Evolutionary conservation across 2,329 filamentous ascomycete genomes (phyloP).

Genomic region (Talaromyces atroroseus): DNA sequence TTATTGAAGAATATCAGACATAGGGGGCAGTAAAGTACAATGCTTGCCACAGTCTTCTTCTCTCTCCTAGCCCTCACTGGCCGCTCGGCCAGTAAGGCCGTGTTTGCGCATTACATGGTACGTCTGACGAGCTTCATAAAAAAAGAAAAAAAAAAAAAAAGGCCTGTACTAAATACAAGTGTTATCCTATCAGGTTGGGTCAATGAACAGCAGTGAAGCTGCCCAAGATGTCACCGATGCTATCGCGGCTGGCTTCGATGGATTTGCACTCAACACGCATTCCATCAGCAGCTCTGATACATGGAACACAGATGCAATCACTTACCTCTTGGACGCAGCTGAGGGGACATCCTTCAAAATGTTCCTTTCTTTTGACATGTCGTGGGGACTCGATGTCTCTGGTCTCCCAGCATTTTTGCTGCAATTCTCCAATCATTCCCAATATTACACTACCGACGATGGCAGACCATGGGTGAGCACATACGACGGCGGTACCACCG

Average conservation of each 20-base stretch:
- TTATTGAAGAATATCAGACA: not conserved
- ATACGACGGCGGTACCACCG: not conserved
- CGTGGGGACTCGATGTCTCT: constrained; percentile 1
- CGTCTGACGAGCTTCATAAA: not conserved
- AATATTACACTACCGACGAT: constrained; percentile 8
- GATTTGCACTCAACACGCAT: constrained; percentile 12
- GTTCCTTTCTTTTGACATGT: constrained; percentile 12
- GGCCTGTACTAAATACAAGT: not conserved
- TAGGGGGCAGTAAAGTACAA: not conserved
- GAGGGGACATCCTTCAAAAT: constrained; percentile 4
- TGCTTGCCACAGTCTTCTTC: not conserved
- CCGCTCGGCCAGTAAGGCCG: constrained; percentile 5
- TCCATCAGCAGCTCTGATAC: constrained; percentile 1
- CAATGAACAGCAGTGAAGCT: constrained; percentile 4
- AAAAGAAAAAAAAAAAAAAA: too few species aligned
- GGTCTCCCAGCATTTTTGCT: not conserved
- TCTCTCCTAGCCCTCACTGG: constrained; percentile 6
- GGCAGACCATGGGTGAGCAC: constrained; percentile 11
- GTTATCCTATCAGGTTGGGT: not conserved
- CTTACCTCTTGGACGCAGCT: constrained; percentile 3
- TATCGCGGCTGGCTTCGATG: constrained; percentile 11
- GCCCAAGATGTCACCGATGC: constrained; percentile 1
- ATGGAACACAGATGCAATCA: constrained; percentile 10
- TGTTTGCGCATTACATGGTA: constrained; percentile 14
- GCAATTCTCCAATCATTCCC: constrained; percentile 5